phyloP scores from a whole-genome alignment of 106 monocot genomes.

The Acorus gramineus region DNA sequence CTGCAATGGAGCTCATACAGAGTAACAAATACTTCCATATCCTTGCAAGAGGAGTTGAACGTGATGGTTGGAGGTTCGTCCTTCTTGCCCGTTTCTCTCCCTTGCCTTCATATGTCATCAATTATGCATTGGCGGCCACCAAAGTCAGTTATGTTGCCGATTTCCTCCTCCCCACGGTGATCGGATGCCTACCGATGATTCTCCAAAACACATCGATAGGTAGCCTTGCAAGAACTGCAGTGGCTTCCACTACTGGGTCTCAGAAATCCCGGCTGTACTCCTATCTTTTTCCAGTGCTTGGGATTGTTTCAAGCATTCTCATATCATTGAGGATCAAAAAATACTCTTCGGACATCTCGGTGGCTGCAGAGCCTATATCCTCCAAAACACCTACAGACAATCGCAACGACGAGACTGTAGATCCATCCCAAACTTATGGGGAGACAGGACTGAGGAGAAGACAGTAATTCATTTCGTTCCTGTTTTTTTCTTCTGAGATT shows the following conservation, averaged over 20 bases:
- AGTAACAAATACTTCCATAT: slow-evolving; percentile 69
- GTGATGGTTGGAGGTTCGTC: slow-evolving; percentile 92
- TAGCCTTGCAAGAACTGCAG: slow-evolving; percentile 81
- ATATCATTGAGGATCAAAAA: slow-evolving; percentile 83
- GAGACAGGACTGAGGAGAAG: too few species aligned
- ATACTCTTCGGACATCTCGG: slow-evolving; percentile 56
- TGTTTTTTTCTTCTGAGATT: too few species aligned
- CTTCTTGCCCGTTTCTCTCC: slow-evolving; percentile 90
- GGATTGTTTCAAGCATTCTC: slow-evolving; percentile 68
- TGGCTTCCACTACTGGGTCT: slow-evolving; percentile 45
- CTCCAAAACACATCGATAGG: slow-evolving; percentile 92
- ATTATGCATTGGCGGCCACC: slow-evolving; percentile 83
- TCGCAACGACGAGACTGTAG: neutral
- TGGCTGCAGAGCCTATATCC: slow-evolving; percentile 21
- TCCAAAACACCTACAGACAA: neutral
- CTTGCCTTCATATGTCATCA: slow-evolving; percentile 84
- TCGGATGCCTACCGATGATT: slow-evolving; percentile 91
- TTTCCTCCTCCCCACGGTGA: slow-evolving; percentile 82
- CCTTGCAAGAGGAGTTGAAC: slow-evolving; percentile 61
- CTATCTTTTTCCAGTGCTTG: slow-evolving; percentile 67
- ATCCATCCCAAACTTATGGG: too few species aligned
- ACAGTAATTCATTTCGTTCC: too few species aligned
- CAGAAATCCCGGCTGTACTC: slow-evolving; percentile 43
- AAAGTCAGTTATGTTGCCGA: slow-evolving; percentile 68
- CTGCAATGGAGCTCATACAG: slow-evolving; percentile 61